These are phyloP conservation scores for Arabidopsis hybrid DNA, from an alignment of 441 rosid genomes.

Conservation along the genomic window DNA sequence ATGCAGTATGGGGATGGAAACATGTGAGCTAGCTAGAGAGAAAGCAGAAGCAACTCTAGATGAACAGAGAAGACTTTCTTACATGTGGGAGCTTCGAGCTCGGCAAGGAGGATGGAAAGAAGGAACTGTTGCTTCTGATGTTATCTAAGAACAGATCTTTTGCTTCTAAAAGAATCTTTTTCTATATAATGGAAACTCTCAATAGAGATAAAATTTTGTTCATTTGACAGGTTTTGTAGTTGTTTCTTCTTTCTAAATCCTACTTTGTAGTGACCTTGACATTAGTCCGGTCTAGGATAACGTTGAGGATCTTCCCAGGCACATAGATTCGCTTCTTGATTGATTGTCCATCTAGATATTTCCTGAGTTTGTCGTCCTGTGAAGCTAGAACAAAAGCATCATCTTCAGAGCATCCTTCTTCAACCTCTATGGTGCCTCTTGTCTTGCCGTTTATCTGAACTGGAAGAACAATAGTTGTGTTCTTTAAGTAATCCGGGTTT, in stretches of 20 bases:
- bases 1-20: slow-evolving; percentile 65
- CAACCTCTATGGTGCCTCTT: slow-evolving; percentile 86
- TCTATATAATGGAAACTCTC: slow-evolving; percentile 27
- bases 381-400: slow-evolving; percentile 75
- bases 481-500: slow-evolving; percentile 70
- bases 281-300: slow-evolving; percentile 69
- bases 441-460: slow-evolving; percentile 98
- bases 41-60: slow-evolving; percentile 55
- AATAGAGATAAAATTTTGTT: slow-evolving; percentile 6
- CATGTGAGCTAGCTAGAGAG: slow-evolving; percentile 62
- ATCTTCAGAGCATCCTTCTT: slow-evolving; percentile 87
- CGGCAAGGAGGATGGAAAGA: slow-evolving; percentile 64
- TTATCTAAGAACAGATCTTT: slow-evolving; percentile 30
- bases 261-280: slow-evolving; percentile 56
- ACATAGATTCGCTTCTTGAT: slow-evolving; percentile 81
- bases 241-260: not conserved
- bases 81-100: slow-evolving; percentile 61
- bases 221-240: slow-evolving; percentile 19
- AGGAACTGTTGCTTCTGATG: slow-evolving; percentile 35
- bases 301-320: slow-evolving; percentile 88
- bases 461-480: slow-evolving; percentile 67
- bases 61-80: slow-evolving; percentile 50
- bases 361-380: slow-evolving; percentile 68
- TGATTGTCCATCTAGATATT: slow-evolving; percentile 66
- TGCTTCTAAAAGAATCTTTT: not conserved